Evolutionary conservation across 257 asterid genomes (phyloP), one percentile per base, ranked within the genome.

Genomic region (Nicotiana attenuata): DNA sequence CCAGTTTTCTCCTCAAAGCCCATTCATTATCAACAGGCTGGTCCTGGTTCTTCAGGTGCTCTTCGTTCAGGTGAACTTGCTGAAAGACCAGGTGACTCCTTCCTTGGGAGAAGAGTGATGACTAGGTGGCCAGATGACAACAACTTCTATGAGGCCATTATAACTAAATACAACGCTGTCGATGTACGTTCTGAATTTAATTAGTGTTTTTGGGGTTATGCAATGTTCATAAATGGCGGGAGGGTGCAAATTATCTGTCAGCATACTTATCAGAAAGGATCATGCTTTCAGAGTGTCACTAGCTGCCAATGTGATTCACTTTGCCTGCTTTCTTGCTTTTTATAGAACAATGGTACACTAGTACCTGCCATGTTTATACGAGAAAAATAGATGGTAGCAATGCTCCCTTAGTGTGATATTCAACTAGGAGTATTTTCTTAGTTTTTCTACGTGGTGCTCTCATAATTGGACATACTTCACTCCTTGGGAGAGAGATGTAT

Each of bases 81-180:
- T 59, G 97, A 89, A 86, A 87, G 91, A 87, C 81, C 87, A 57
- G 85, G 82, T 14, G 93, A 90, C 78, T 85, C 98, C 10, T 84
- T 94, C 67, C 81, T 94, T 64, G 99, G 99, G 83, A 89, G 97
- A 88, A 93, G 91, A 84, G 99, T 96, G 90, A 96, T 96, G 99
- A 94, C 89, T 69, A 90, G 97, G 89, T 94, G 95, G 97, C 97
- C 97, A 33, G 95, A 83, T 7, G 98, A 94, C 93, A 89, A 87
- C 85, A 96, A 94, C 86, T 96, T 96, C 85, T 94, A 92, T 65
- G 98, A 94, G 91, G 99, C 99, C 82, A 78, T 91, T 83, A 91
- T 96, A 86, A 87, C 89, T 80, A 92, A 93, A 69, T 94, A 91
- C 87, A 90, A 93, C 78, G 91, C 95, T 35, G 87, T 82, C 45